These are phyloP conservation scores for Ocimum tenuiflorum DNA, from an alignment of 257 asterid species.

Conservation along the genomic window DNA sequence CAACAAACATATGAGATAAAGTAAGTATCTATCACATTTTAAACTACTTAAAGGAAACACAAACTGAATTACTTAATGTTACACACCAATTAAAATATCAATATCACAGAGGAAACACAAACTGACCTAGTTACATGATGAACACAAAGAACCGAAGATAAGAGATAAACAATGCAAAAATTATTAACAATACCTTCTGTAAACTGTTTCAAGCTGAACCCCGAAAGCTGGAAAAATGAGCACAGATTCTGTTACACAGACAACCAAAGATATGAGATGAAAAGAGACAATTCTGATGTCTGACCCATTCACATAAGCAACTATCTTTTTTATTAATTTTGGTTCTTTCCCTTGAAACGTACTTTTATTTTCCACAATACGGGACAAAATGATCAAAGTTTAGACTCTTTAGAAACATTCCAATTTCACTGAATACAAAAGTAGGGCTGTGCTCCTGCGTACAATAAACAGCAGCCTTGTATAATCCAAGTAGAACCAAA, in stretches of 20 bases:
- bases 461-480: not conserved
- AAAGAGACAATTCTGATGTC: slow-evolving; percentile 1
- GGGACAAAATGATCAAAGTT: not conserved
- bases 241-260: slow-evolving; percentile 57
- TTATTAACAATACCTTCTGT: slow-evolving; percentile 46
- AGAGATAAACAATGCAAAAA: too few species aligned
- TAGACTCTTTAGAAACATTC: not conserved
- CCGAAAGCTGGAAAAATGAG: slow-evolving; percentile 77
- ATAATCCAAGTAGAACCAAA: not conserved
- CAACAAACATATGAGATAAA: too few species aligned
- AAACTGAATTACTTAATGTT: too few species aligned
- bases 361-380: not conserved
- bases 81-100: too few species aligned
- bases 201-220: slow-evolving; percentile 82
- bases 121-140: too few species aligned
- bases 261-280: not conserved
- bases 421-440: not conserved
- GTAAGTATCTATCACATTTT: too few species aligned
- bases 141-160: too few species aligned
- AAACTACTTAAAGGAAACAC: too few species aligned
- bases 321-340: not conserved
- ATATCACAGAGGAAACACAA: too few species aligned
- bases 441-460: not conserved
- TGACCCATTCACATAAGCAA: not conserved
- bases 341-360: not conserved